Evolutionary conservation across 2,329 filamentous ascomycete genomes (phyloP).

Genomic region (Fusarium goolgardi): DNA sequence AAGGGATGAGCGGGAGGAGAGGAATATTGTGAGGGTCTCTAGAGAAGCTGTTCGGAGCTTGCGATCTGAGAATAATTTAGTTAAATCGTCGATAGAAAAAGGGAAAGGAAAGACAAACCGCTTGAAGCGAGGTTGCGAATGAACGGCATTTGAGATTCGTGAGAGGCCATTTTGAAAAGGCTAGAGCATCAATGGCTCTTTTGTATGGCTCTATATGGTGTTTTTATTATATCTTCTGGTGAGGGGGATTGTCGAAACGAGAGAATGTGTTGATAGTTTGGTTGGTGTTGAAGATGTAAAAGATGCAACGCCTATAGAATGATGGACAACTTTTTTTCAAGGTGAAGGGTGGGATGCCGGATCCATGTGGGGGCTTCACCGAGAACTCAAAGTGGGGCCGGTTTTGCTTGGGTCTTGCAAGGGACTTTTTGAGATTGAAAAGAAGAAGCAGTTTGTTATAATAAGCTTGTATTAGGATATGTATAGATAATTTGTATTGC

Average conservation of each 20-base stretch:
- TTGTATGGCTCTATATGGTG: accelerated
- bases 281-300: constrained; percentile 36
- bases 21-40: constrained; percentile 79
- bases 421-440: constrained; percentile 10
- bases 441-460: background rate
- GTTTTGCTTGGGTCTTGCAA: constrained; percentile 1
- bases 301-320: constrained; percentile 12
- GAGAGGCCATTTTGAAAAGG: constrained; percentile 37
- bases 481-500: no score
- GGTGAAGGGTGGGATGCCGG: constrained; percentile 41
- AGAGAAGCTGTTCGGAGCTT: constrained; percentile 82
- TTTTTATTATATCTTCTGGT: background rate
- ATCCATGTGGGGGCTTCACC: constrained; percentile 41
- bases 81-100: background rate
- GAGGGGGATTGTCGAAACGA: background rate
- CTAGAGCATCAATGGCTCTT: constrained; percentile 34
- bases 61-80: constrained; percentile 67
- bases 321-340: constrained; percentile 44
- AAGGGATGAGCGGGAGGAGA: constrained; percentile 71
- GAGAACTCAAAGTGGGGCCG: constrained; percentile 30
- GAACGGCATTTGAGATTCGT: constrained; percentile 72
- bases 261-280: constrained; percentile 8
- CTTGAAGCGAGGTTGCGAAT: constrained; percentile 87
- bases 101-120: constrained; percentile 65
- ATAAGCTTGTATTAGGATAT: background rate